These are phyloP conservation scores for Canavalia ensiformis DNA, from an alignment of 306 rosid species.

Conservation along the genomic window DNA sequence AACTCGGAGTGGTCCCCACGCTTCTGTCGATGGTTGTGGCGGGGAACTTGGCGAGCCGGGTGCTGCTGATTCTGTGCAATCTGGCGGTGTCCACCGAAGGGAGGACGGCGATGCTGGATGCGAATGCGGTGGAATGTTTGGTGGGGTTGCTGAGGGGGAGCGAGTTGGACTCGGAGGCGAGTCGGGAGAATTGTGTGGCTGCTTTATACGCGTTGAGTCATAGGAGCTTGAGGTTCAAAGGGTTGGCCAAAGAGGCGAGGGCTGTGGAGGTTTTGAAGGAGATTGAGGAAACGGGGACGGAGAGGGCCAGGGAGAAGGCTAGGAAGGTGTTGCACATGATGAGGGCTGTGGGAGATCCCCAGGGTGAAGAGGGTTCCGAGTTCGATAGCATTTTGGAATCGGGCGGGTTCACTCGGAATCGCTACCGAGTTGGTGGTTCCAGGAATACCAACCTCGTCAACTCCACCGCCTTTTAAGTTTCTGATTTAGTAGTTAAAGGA, in stretches of 20 bases:
- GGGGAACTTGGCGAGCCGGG: constrained; percentile 61
- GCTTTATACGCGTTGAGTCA: constrained; percentile 82
- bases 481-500: neutral
- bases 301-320: constrained; percentile 84
- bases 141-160: constrained; percentile 66
- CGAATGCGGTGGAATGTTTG: constrained; percentile 72
- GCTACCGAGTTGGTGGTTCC: constrained; percentile 54
- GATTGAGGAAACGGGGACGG: constrained; percentile 81
- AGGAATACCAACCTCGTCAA: constrained; percentile 56
- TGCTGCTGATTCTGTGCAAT: constrained; percentile 76
- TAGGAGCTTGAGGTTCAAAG: constrained; percentile 83
- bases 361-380: constrained; percentile 36
- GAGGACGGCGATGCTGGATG: constrained; percentile 82
- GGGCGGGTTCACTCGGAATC: constrained; percentile 51
- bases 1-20: constrained; percentile 70
- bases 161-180: constrained; percentile 72
- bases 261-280: constrained; percentile 79
- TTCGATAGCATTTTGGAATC: constrained; percentile 49
- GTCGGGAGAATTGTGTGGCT: constrained; percentile 88
- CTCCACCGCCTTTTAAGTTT: constrained; percentile 66
- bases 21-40: constrained; percentile 60
- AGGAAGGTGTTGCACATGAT: constrained; percentile 71
- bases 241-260: constrained; percentile 83
- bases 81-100: constrained; percentile 75
- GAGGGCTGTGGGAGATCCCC: constrained; percentile 64